These are phyloP conservation scores for Sechiopsis laciniata DNA, from an alignment of 306 rosid genomes.

Conservation along the genomic window DNA sequence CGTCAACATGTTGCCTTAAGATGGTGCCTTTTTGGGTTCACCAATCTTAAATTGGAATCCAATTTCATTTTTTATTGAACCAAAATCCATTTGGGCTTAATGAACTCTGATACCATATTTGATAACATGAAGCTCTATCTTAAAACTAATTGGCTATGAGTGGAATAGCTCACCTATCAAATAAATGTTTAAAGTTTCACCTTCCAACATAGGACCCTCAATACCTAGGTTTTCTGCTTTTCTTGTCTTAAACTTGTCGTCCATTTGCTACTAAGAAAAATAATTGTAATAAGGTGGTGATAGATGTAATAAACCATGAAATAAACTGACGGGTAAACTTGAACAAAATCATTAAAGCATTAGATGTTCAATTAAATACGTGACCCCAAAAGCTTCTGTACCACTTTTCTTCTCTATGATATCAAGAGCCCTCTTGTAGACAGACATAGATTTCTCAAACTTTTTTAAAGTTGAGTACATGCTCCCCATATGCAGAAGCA, in stretches of 20 bases:
- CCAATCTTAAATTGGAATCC: too few species aligned
- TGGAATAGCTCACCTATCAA: too few species aligned
- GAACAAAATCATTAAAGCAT: background rate
- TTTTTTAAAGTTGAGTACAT: slow-evolving; percentile 61
- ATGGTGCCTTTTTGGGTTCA: too few species aligned
- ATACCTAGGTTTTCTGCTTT: background rate
- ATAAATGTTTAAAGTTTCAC: too few species aligned
- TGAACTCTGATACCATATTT: too few species aligned
- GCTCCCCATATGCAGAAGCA: slow-evolving; percentile 91
- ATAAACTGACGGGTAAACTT: slow-evolving; percentile 1
- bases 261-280: background rate
- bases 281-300: background rate
- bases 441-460: slow-evolving; percentile 49
- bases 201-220: too few species aligned
- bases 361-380: background rate
- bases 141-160: too few species aligned
- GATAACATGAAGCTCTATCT: too few species aligned
- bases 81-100: too few species aligned
- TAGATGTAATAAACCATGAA: background rate
- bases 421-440: slow-evolving; percentile 62
- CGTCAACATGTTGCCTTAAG: too few species aligned
- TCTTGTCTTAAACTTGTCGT: background rate
- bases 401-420: slow-evolving; percentile 61
- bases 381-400: slow-evolving; percentile 25
- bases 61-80: too few species aligned